Evolutionary conservation across 164 flowering plant genomes (phyloP).

Genomic region (grape (Vitis vinifera)): ASM3070453v1 NC_081811.1:2229501-2230000

Average conservation of each 20-base stretch:
- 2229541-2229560: too few species aligned
- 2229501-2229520: too few species aligned
- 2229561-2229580: too few species aligned
- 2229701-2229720: background rate
- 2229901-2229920: background rate
- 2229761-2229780: conserved; percentile 86
- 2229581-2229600: background rate
- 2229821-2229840: conserved; percentile 70
- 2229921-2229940: background rate
- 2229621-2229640: background rate
- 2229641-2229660: too few species aligned
- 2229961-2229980: conserved; percentile 1
- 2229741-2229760: conserved; percentile 79
- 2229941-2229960: background rate
- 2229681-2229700: background rate
- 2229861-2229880: background rate
- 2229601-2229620: background rate
- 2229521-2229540: too few species aligned
- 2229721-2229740: background rate
- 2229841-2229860: conserved; percentile 40
- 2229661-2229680: too few species aligned
- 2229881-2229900: conserved; percentile 5
- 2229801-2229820: conserved; percentile 91
- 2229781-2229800: conserved; percentile 88
- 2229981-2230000: conserved; percentile 69